Evolutionary conservation across 805 yeast species (phyloP), one percentile per base, ranked within the genome.

Genomic region (Wickerhamomyces pijperi): DNA sequence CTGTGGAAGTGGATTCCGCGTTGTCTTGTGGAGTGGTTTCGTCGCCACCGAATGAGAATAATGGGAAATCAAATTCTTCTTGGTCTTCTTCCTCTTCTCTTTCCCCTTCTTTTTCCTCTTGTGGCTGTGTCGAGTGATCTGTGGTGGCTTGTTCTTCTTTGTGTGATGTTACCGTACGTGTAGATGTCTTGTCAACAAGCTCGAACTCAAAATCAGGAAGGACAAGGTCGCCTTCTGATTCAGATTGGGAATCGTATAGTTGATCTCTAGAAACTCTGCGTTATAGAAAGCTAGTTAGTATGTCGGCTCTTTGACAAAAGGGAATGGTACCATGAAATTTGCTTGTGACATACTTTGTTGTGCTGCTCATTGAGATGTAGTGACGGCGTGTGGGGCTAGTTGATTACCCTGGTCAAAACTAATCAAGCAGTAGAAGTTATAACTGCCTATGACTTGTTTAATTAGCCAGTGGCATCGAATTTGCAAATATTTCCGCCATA

Each of bases 201-300:
- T 54, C 58, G 39, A 54, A 54, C 23, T 54, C 56, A 1, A 54
- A 16, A 3, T 49, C 36, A 12, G 58, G 58, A 3, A 54, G 46
- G 5, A 48, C 36, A 11, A 45, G 38, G 15, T 38, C 45, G n/a
- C 39, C 20, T 8, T 43, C 49, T 15, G 40, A 31, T 12, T 35
- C 39, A 7, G 46, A 47, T 8, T 43, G 46, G 16, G 43, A 46
- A 4, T 45, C 40, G 33, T 43, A 48, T 13, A 54, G 28, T 3
- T 52, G 51, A 2, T 39, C 40, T 40, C 58, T 48, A 12, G 58
- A 52, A 2, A 48, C 35, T 28, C 57, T 51, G n/a, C 11, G 25
- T 7, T 7, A 13, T 9, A 12, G 29, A 13, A 25, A 21, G 29
- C 5, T 13, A 9, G 29, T 25, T 25, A 25, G 29, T 25, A 21